A percentile compares a stretch with the other conserved stretches of the same genome.
Conservation (phyloP, 768 basidiomycete species). For the Chlorophyllum brunneum region DNA sequence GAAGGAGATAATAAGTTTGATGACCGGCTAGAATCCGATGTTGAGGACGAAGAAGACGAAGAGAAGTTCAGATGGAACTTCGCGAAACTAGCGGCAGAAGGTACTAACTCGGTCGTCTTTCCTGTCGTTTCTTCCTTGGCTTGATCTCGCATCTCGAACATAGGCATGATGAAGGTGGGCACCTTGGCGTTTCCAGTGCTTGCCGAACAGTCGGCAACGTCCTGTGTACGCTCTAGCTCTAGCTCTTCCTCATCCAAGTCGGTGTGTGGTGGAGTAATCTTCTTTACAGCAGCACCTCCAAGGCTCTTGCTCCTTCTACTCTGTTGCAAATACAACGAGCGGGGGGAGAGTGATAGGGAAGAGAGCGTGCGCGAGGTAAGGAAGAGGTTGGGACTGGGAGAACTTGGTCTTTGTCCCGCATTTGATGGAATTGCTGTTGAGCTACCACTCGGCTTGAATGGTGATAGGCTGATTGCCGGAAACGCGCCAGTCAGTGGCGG, state of each 20-base stretch:
- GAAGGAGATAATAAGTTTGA: not conserved
- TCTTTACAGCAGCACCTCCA: slow-evolving; percentile 10
- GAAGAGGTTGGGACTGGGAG: slow-evolving; percentile 5
- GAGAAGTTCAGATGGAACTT: slow-evolving; percentile 10
- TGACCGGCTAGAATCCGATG: not conserved
- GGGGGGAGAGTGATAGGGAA: slow-evolving; percentile 10
- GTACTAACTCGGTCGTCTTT: not conserved
- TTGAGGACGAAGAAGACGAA: slow-evolving; percentile 3
- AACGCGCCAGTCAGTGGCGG: slow-evolving; percentile 2
- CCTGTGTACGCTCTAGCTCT: not conserved
- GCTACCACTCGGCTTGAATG: slow-evolving; percentile 2
- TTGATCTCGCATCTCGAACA: not conserved
- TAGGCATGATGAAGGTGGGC: not conserved
- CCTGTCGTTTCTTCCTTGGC: not conserved
- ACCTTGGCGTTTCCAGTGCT: not conserved
- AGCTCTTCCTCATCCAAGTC: not conserved
- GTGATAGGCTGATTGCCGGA: slow-evolving; percentile 9
- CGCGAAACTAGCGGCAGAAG: not conserved
- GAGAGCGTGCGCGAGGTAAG: slow-evolving; percentile 10
- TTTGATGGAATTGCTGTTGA: not conserved
- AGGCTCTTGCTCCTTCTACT: slow-evolving; percentile 7
- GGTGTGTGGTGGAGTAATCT: slow-evolving; percentile 1
- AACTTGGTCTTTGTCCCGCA: not conserved
- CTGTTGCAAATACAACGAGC: not conserved
- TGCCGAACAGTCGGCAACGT: not conserved